Evolutionary conservation across 2,329 filamentous ascomycete genomes (phyloP).

Genomic region (Nigrograna mackinnonii): DNA sequence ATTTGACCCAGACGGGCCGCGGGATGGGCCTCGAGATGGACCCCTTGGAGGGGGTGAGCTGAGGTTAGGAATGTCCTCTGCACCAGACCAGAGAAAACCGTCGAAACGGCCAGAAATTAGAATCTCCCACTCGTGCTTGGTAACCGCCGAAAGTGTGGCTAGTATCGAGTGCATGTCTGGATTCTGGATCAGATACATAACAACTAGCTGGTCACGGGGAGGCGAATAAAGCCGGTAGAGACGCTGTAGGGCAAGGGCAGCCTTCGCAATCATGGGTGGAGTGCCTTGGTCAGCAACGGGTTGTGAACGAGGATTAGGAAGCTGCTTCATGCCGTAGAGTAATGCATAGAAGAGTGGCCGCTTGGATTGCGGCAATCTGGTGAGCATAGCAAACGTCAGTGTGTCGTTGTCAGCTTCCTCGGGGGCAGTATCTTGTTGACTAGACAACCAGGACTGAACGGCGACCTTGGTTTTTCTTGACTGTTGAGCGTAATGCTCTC

Average conservation of each 20-base stretch:
- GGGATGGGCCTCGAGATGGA: conserved; percentile 29
- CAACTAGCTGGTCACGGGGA: conserved; percentile 84
- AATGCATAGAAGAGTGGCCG: conserved; percentile 83
- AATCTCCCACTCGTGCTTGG: conserved; percentile 94
- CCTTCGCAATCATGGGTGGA: conserved; percentile 75
- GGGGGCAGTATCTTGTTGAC: conserved; percentile 76
- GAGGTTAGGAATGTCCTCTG: conserved; percentile 59
- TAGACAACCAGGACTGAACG: conserved; percentile 87
- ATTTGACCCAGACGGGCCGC: conserved; percentile 34
- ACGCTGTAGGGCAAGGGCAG: conserved; percentile 78
- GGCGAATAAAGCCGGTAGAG: conserved; percentile 74
- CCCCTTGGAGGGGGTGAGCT: conserved; percentile 36
- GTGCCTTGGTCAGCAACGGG: conserved; percentile 62
- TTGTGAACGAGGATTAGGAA: conserved; percentile 63
- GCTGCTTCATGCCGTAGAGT: conserved; percentile 61
- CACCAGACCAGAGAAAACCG: conserved; percentile 92
- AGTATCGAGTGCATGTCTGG: conserved; percentile 82
- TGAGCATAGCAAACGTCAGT: conserved; percentile 88
- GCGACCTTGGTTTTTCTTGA: conserved; percentile 90
- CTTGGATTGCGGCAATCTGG: conserved; percentile 76
- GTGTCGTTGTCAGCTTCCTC: conserved; percentile 95
- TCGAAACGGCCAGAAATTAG: conserved; percentile 92
- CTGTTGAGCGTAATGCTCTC: conserved; percentile 88
- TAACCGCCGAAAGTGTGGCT: conserved; percentile 84
- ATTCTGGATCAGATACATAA: conserved; percentile 84